phyloP scores from a whole-genome alignment of 345 rosid species.

The Anastatica hierochuntica region DNA sequence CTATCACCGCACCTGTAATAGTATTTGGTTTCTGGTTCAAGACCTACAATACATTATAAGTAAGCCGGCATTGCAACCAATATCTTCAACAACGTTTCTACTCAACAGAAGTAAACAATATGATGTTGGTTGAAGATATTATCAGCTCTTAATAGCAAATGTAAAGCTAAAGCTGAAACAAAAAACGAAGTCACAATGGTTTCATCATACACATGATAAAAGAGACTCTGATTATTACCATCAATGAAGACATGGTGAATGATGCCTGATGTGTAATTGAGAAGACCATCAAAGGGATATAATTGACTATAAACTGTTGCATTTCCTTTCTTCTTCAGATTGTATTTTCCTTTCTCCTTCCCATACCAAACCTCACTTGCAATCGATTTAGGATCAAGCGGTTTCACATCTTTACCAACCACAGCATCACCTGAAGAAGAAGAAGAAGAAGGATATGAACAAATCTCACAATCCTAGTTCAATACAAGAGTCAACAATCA shows the following conservation, averaged over 20 bases:
- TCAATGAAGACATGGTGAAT: slow-evolving; percentile 71
- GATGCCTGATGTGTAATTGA: slow-evolving; percentile 75
- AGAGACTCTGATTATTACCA: slow-evolving; percentile 27
- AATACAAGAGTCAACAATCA: too few relatives aligned
- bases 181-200: background rate
- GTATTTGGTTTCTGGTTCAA: slow-evolving; percentile 51
- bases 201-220: background rate
- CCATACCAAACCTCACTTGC: slow-evolving; percentile 72
- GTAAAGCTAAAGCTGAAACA: slow-evolving; percentile 18
- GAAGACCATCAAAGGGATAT: slow-evolving; percentile 69
- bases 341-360: slow-evolving; percentile 39
- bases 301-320: slow-evolving; percentile 65
- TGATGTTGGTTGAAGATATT: too few relatives aligned
- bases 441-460: too few relatives aligned
- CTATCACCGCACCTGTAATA: slow-evolving; percentile 71
- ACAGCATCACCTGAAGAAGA: slow-evolving; percentile 63
- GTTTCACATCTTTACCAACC: slow-evolving; percentile 47
- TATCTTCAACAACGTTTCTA: background rate
- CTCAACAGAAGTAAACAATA: background rate
- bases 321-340: slow-evolving; percentile 29
- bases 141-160: too few relatives aligned
- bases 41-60: slow-evolving; percentile 32
- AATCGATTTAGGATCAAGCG: slow-evolving; percentile 46
- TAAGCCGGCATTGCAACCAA: background rate
- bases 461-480: background rate